Evolutionary conservation across 129 eudicot genomes (phyloP), one percentile per base, ranked within the genome.

Genomic region (Scalesia atractyloides): DNA sequence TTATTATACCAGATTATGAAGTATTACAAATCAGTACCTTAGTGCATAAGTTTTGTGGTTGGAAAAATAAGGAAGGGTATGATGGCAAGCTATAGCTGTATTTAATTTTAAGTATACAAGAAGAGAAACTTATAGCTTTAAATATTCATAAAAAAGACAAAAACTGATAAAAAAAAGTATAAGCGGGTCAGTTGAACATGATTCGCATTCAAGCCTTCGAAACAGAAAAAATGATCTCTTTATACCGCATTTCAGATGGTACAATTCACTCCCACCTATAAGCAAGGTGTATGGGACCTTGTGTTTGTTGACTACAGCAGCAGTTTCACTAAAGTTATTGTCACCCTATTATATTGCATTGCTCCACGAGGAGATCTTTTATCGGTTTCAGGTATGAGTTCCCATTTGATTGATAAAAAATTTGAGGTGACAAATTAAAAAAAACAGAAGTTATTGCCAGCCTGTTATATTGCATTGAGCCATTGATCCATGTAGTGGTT

Each of bases 191-290:
- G 11, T 9, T 24, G 22, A 57, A 24, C 64, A 57, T 24, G 64
- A 57, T 10, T 8, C 64, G 11, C 34, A 20, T 57, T 22, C 3
- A 3, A 24, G 62, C 5, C 34, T 1, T 58, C 9, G 12, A 57
- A 58, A 58, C 64, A 24, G 64, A 24, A 11, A 57, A 24, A 22
- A 1, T 34, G 0, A 1, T 68, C 44, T 68, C 10, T 66, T 2
- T 68, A 7, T n/a, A 54, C 4, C 62, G 16, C 9, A 5, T 50
- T 50, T 50, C 62, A 68, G 62, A 68, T 68, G 73, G 73, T 68
- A 68, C n/a, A 68, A 51, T 50, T 68, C 73, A 16, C 73, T 68
- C 30, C 73, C 73, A 4, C 73, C 73, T 50, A 68, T 68, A 49
- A 68, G 49, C 61, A 68, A 68, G 61, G 73, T 39, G 4, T 68